Evolutionary conservation across 768 basidiomycete genomes (phyloP).

Genomic region (Phlebiopsis flavidoalba): DNA sequence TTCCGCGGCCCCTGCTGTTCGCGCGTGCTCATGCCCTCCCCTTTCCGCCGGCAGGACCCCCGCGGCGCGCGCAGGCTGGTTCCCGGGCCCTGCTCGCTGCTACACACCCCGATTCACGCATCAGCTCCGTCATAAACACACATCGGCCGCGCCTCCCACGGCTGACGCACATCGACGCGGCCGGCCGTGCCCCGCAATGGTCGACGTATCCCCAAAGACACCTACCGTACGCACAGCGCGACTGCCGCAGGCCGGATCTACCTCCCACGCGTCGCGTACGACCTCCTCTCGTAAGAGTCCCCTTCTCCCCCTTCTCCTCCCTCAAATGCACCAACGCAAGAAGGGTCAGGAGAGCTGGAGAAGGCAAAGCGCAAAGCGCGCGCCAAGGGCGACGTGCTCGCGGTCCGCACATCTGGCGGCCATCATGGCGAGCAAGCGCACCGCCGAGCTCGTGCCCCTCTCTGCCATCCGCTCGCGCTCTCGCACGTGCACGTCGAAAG

Average conservation of each 20-base stretch:
- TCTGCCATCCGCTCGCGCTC: slow-evolving; percentile 75
- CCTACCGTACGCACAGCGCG: slow-evolving; percentile 57
- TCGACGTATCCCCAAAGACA: slow-evolving; percentile 66
- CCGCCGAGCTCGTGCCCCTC: slow-evolving; percentile 70
- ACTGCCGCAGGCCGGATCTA: slow-evolving; percentile 71
- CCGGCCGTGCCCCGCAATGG: slow-evolving; percentile 73
- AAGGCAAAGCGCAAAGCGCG: slow-evolving; percentile 45
- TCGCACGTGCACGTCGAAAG: slow-evolving; percentile 65
- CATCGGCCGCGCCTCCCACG: slow-evolving; percentile 2
- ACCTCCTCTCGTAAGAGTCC: slow-evolving; percentile 48
- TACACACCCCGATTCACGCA: background rate
- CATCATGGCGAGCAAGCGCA: slow-evolving; percentile 85
- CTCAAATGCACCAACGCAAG: background rate
- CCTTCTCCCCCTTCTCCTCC: background rate
- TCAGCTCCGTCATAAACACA: background rate
- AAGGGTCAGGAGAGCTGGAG: slow-evolving; percentile 20
- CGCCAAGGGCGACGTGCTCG: slow-evolving; percentile 65
- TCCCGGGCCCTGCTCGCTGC: background rate
- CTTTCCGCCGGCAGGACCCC: background rate
- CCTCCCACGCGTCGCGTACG: slow-evolving; percentile 60
- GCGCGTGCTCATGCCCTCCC: slow-evolving; percentile 7
- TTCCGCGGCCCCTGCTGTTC: slow-evolving; percentile 9
- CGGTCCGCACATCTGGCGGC: slow-evolving; percentile 77
- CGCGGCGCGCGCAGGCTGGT: background rate
- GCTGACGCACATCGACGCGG: slow-evolving; percentile 68